Evolutionary conservation across 257 asterid species (phyloP), one percentile per base, ranked within the genome.

Genomic region (Solanum peruvianum): DNA sequence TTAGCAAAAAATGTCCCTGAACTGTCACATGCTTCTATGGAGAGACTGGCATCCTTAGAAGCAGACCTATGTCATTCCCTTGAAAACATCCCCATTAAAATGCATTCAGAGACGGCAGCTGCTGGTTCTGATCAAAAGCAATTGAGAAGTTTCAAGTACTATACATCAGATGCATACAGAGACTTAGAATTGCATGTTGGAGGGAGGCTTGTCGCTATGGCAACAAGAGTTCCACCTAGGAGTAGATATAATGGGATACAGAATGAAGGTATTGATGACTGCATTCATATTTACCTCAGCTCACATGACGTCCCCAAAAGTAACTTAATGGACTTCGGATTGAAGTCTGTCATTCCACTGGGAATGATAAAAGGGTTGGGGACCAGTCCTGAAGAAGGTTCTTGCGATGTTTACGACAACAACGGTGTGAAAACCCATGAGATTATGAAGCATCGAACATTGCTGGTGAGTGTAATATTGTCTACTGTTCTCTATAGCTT

Each of bases 401-500:
- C 93, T 73, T 97, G 99, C 88, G 88, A 91, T 87, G 95, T 94
- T 86, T 94, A 93, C 86, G 87, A 93, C 90, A 88, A 76, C 69
- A 62, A 44, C 85, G 99, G 98, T 88, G 66, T 90, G 83, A 92
- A 93, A 89, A 97, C 99, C 44, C 99, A 97, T 90, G 89, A 90
- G 88, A 94, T 95, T 85, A 92, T 97, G 98, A 97, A 94, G 92
- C 98, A 96, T 82, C 91, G 98, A 87, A 97, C 99, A 44, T 87
- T 97, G 87, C 89, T 97, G 98, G 99, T 97, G 85, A 4, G 91
- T 29, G 70, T 83, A 71, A 13, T 88, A 66, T 78, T 66, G 42
- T 13, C 23, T 88, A 49, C 66, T 72, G 25, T 41, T 13, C 15
- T 11, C 72, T 77, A 64, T 70, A 76, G 25, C 62, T 81, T 62